phyloP scores from a whole-genome alignment of 495 filamentous ascomycete genomes.

The Cenococcum geophilum region DNA sequence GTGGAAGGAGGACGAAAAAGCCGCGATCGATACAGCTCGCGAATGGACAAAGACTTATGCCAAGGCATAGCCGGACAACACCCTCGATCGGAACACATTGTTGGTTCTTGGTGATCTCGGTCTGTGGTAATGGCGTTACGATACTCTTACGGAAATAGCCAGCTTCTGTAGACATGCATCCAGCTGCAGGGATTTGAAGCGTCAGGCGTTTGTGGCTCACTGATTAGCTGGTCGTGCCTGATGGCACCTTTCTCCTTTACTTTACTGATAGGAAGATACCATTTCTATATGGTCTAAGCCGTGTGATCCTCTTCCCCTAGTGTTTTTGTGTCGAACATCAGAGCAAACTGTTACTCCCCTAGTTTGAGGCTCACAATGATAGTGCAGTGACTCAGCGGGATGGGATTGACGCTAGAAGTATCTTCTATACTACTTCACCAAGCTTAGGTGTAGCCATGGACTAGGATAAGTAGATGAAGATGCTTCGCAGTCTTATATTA shows the following conservation, averaged over 20 bases:
- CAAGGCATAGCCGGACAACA: constrained; percentile 11
- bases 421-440: too few species aligned
- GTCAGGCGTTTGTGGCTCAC: constrained; percentile 5
- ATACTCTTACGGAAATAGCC: neutral
- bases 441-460: too few species aligned
- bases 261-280: too few species aligned
- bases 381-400: too few species aligned
- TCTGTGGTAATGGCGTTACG: constrained; percentile 4
- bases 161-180: constrained; percentile 7
- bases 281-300: neutral
- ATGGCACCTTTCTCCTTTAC: neutral
- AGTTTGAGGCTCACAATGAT: too few species aligned
- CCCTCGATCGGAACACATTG: neutral
- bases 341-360: too few species aligned
- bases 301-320: neutral
- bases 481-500: too few species aligned
- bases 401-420: too few species aligned
- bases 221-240: neutral
- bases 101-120: neutral
- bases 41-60: constrained; percentile 62
- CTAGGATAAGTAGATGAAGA: too few species aligned
- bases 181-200: constrained; percentile 2
- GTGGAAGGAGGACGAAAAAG: constrained; percentile 93
- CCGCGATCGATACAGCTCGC: constrained; percentile 80
- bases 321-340: neutral